A percentile compares a stretch with the other conserved stretches of the same genome.
These are phyloP conservation scores for Paraphaeosphaeria minitans DNA, from an alignment of 2,329 filamentous ascomycete species.

Conservation along the genomic window DNA sequence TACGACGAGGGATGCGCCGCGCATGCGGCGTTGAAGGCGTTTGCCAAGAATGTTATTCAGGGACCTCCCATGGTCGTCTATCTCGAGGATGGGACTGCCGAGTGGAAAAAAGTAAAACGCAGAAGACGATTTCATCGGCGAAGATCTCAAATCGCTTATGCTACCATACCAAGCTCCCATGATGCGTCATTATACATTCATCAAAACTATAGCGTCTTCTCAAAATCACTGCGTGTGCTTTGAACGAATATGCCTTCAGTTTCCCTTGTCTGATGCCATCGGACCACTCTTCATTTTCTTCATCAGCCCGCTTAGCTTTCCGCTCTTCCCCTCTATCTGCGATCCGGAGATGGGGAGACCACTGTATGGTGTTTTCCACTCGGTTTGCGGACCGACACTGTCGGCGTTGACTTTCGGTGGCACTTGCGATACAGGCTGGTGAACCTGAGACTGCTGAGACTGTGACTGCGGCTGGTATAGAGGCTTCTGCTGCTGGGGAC, in stretches of 20 bases:
- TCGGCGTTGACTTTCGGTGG: neutral
- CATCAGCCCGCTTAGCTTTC: conserved; percentile 39
- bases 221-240: neutral
- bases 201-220: neutral
- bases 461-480: neutral
- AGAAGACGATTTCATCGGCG: neutral
- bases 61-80: conserved; percentile 5
- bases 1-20: conserved; percentile 64
- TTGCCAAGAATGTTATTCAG: conserved; percentile 4
- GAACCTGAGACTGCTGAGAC: neutral
- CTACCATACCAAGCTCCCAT: neutral
- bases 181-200: neutral
- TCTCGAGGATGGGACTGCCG: conserved; percentile 1
- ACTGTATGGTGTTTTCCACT: conserved; percentile 7
- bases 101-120: neutral
- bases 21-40: conserved; percentile 53
- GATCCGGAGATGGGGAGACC: conserved; percentile 31
- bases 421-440: neutral
- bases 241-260: neutral
- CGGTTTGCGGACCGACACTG: neutral
- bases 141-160: neutral
- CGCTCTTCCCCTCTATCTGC: conserved; percentile 29
- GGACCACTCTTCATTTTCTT: conserved; percentile 43
- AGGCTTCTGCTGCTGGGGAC: conserved; percentile 9
- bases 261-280: conserved; percentile 15